phyloP scores from a whole-genome alignment of 1,284 basidiomycete species.

The Leucoagaricus sp. region DNA sequence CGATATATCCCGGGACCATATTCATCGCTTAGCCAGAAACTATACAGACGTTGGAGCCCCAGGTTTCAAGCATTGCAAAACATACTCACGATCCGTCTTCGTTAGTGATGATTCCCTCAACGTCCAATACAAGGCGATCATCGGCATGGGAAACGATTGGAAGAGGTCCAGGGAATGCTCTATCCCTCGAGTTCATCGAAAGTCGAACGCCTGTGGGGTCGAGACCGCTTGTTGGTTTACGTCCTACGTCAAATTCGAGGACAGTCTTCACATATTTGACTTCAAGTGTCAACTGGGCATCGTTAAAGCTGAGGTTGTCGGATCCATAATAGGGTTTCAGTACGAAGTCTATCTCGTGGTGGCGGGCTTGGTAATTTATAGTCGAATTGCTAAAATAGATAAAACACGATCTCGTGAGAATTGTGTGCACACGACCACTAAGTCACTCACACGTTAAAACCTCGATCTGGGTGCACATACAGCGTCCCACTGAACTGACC shows the following conservation, averaged over 20 bases:
- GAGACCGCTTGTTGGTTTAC: conserved; percentile 59
- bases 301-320: conserved; percentile 47
- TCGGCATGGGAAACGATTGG: conserved; percentile 49
- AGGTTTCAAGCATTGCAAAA: not conserved
- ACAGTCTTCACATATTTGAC: conserved; percentile 56
- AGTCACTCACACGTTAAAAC: conserved; percentile 44
- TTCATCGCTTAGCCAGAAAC: conserved; percentile 64
- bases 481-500: conserved; percentile 45
- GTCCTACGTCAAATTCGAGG: conserved; percentile 54
- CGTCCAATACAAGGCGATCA: conserved; percentile 56
- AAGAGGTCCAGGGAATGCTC: conserved; percentile 40
- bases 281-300: conserved; percentile 54
- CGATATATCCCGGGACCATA: conserved; percentile 73
- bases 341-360: conserved; percentile 58
- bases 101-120: conserved; percentile 62
- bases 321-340: conserved; percentile 57
- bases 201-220: conserved; percentile 52
- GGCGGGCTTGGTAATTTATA: conserved; percentile 61
- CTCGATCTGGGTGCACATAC: conserved; percentile 54
- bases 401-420: not conserved
- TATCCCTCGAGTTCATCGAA: conserved; percentile 32
- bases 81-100: conserved; percentile 54
- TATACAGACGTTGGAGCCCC: conserved; percentile 20
- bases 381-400: conserved; percentile 42
- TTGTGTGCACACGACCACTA: too few relatives aligned